These are phyloP conservation scores for Colletotrichum sp. DNA, from an alignment of 2,329 filamentous ascomycete genomes.

Conservation along the genomic window DNA sequence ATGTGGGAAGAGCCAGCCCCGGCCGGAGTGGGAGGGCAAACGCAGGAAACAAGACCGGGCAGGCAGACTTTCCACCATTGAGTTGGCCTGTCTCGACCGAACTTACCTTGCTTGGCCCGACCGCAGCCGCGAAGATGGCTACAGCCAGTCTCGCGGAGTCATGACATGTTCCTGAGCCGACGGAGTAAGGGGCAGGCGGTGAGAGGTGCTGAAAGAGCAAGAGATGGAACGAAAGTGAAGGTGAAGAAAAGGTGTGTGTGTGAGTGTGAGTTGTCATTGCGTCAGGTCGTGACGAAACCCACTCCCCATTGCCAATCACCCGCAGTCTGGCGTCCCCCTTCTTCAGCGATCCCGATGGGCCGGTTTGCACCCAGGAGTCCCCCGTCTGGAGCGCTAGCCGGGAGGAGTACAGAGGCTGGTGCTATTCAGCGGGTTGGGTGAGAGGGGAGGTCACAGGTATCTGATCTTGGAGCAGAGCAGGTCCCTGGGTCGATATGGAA, in stretches of 20 bases:
- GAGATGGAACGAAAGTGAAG: not conserved
- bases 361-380: not conserved
- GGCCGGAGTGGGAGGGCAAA: not conserved
- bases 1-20: not conserved
- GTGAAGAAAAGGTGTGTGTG: not conserved
- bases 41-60: not conserved
- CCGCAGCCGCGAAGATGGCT: not conserved
- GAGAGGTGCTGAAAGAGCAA: not conserved
- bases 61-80: not conserved
- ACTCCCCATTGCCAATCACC: constrained; percentile 4
- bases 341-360: constrained; percentile 14
- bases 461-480: not conserved
- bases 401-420: not conserved
- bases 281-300: constrained; percentile 10
- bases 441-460: not conserved
- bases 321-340: not conserved
- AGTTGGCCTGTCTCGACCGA: not conserved
- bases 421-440: not conserved
- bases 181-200: not conserved
- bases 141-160: not conserved
- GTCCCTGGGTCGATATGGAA: not conserved
- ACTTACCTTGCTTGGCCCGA: not conserved
- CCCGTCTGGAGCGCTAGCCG: not conserved
- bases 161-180: not conserved
- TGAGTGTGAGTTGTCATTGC: constrained; percentile 22